Percentiles rank a stretch among this genome's conserved stretches.
Conservation (phyloP, 164 flowering plant genomes). For the Umbellularia californica region DNA sequence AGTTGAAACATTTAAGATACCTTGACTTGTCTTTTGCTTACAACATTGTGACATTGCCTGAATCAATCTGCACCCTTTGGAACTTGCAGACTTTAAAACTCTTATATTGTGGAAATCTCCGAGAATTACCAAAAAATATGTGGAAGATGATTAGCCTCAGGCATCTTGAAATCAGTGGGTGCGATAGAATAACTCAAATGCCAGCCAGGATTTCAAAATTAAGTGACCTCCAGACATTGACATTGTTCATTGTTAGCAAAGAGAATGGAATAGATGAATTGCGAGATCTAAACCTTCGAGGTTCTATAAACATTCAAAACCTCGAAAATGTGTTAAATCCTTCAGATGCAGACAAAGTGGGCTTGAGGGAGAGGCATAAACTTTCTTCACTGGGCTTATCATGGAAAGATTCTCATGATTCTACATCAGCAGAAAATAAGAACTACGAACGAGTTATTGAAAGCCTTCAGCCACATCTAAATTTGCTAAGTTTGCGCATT, state of each 20-base stretch:
- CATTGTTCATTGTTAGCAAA: conserved; percentile 14
- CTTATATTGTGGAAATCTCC: conserved; percentile 11
- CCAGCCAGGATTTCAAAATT: conserved; percentile 4
- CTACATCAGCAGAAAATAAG: neutral
- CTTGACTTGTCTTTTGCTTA: neutral
- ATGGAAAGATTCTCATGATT: neutral
- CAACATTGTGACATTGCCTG: conserved; percentile 12
- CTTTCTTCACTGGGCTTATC: neutral
- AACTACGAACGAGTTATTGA: neutral
- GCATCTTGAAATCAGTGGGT: neutral
- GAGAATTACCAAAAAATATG: conserved; percentile 3
- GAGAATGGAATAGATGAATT: neutral
- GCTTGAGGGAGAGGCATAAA: neutral
- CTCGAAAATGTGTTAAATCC: conserved; percentile 7
- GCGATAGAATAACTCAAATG: neutral
- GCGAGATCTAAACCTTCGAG: conserved; percentile 1
- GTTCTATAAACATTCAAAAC: neutral
- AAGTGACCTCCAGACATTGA: conserved; percentile 14
- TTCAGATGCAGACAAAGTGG: neutral
- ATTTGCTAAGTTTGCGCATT: conserved; percentile 14
- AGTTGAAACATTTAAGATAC: conserved; percentile 8
- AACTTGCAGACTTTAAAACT: conserved; percentile 24
- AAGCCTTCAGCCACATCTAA: conserved; percentile 20
- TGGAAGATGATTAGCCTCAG: conserved; percentile 1
- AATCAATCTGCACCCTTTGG: conserved; percentile 9